Evolutionary conservation across 441 rosid species (phyloP).

Genomic region (Erodium moschatum): DNA sequence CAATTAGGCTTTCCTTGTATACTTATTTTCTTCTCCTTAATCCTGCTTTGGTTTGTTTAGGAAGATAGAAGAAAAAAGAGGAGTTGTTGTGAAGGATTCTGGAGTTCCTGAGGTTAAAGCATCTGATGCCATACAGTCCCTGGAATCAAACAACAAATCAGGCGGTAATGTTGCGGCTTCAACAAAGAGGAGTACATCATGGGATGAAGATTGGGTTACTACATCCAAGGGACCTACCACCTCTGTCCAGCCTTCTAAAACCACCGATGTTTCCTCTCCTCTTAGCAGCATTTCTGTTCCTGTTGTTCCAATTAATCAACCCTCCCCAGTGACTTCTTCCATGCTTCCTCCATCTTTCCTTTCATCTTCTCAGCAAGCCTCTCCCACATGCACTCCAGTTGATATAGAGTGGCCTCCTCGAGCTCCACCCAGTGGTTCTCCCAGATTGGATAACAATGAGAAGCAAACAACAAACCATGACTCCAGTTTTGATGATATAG

Average conservation of each 20-base stretch:
- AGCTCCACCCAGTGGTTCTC: background rate
- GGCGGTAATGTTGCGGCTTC: conserved; percentile 40
- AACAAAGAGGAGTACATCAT: conserved; percentile 32
- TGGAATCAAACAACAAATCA: conserved; percentile 31
- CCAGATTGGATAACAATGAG: background rate
- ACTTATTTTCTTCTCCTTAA: background rate
- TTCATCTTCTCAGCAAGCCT: background rate
- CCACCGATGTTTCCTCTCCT: background rate
- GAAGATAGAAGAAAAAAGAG: conserved; percentile 84
- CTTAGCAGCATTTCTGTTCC: background rate
- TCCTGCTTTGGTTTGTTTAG: conserved; percentile 28
- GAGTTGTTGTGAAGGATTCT: conserved; percentile 59
- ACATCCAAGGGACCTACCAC: background rate
- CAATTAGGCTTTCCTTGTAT: background rate
- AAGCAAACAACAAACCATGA: background rate
- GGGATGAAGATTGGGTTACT: background rate
- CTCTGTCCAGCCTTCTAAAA: background rate
- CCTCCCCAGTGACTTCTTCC: background rate
- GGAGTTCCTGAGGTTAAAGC: conserved; percentile 53
- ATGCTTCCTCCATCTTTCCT: background rate
- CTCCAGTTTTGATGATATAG: background rate
- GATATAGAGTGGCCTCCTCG: background rate
- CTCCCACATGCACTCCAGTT: background rate
- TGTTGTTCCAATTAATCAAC: background rate
- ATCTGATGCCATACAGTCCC: conserved; percentile 43